A percentile compares a stretch with the other conserved stretches of the same genome.
phyloP scores from a whole-genome alignment of 2,329 filamentous ascomycete genomes.

The Ophiostoma piceae region DNA sequence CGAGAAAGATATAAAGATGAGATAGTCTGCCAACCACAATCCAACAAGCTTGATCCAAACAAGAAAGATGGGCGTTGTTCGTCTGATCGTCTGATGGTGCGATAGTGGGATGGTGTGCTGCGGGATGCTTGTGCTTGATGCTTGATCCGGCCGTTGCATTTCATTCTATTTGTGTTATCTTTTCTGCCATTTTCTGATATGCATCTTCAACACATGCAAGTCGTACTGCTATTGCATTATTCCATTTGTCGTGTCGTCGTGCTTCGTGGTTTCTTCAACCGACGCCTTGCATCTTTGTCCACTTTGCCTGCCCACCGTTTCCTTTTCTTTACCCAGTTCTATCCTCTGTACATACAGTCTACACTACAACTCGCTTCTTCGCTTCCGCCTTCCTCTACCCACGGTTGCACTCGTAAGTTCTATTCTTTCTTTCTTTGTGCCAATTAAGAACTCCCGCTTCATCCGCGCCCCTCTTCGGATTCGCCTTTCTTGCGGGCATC shows the following conservation, averaged over 20 bases:
- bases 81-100: conserved; percentile 8
- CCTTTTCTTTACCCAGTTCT: neutral
- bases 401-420: neutral
- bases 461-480: neutral
- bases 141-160: neutral
- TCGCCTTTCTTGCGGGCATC: neutral
- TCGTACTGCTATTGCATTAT: neutral
- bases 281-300: neutral
- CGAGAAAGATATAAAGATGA: neutral
- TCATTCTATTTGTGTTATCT: neutral
- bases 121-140: neutral
- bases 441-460: neutral
- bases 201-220: neutral
- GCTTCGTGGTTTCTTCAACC: neutral
- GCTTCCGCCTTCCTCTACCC: neutral
- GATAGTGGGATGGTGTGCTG: conserved; percentile 4
- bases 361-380: neutral
- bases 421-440: neutral
- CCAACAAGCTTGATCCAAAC: neutral
- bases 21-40: neutral
- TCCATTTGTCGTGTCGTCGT: neutral
- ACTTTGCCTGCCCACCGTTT: neutral
- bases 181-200: neutral
- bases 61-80: neutral
- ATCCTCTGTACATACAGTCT: neutral